Conservation (phyloP, 768 basidiomycete species). For the Termitomyces sp. region DNA sequence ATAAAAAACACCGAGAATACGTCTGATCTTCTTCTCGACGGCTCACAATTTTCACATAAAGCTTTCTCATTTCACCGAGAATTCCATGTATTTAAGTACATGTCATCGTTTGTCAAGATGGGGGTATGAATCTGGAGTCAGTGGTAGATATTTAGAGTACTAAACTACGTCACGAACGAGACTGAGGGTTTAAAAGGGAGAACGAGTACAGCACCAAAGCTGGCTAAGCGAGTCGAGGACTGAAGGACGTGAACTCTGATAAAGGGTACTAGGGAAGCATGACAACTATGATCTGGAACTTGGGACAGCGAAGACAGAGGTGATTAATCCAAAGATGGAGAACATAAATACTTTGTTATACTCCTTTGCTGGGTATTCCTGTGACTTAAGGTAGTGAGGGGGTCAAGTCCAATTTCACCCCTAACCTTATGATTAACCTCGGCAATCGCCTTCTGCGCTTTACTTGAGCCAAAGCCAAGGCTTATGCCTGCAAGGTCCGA, state of each 20-base stretch:
- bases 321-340: neutral
- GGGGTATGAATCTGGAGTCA: no score
- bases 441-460: conserved; percentile 21
- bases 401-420: conserved; percentile 22
- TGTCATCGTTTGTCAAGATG: no score
- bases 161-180: neutral
- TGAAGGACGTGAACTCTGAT: neutral
- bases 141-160: neutral
- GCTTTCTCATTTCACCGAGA: no score
- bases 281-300: neutral
- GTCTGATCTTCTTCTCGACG: neutral
- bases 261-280: neutral
- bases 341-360: neutral
- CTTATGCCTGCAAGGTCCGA: conserved; percentile 40
- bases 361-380: neutral
- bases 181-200: no score
- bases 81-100: no score
- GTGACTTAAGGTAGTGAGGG: conserved; percentile 19
- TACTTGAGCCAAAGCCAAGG: conserved; percentile 31
- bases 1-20: neutral
- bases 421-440: conserved; percentile 23
- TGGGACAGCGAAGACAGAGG: neutral
- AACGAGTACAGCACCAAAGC: no score
- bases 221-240: neutral
- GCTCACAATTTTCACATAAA: no score